phyloP scores from a whole-genome alignment of 169 alveolate species.

The Cytauxzoon felis region DNA sequence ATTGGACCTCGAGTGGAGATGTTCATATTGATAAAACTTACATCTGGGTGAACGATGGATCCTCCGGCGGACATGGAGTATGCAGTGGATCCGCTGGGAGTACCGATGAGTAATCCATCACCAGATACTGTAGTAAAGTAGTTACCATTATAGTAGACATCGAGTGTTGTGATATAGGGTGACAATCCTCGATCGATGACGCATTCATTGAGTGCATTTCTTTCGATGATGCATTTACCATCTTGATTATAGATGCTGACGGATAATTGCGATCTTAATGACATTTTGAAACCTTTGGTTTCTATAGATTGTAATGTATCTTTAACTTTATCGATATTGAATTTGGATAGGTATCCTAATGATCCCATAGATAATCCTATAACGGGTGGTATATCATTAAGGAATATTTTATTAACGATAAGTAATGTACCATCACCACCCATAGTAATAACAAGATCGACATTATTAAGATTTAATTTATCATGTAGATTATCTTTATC shows the following conservation, averaged over 20 bases:
- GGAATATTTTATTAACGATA: constrained; percentile 83
- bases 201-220: constrained; percentile 71
- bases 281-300: constrained; percentile 39
- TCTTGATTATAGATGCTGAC: constrained; percentile 43
- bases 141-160: constrained; percentile 61
- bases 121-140: constrained; percentile 75
- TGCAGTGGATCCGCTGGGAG: constrained; percentile 99
- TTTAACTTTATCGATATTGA: constrained; percentile 56
- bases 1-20: no score
- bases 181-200: constrained; percentile 71
- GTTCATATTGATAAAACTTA: no score
- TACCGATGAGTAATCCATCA: constrained; percentile 80
- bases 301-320: constrained; percentile 22
- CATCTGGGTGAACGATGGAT: constrained; percentile 90
- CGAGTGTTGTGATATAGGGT: constrained; percentile 62
- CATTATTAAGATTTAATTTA: constrained; percentile 33
- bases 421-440: constrained; percentile 95
- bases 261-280: constrained; percentile 30
- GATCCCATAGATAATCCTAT: constrained; percentile 80
- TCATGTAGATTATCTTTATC: neutral
- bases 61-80: constrained; percentile 97
- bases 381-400: constrained; percentile 75
- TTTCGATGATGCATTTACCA: constrained; percentile 21
- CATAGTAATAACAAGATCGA: constrained; percentile 81
- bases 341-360: constrained; percentile 77